A percentile compares a stretch with the other conserved stretches of the same genome.
Conservation (phyloP, 1,284 basidiomycete species). For the Ceratobasidium theobromae region DNA sequence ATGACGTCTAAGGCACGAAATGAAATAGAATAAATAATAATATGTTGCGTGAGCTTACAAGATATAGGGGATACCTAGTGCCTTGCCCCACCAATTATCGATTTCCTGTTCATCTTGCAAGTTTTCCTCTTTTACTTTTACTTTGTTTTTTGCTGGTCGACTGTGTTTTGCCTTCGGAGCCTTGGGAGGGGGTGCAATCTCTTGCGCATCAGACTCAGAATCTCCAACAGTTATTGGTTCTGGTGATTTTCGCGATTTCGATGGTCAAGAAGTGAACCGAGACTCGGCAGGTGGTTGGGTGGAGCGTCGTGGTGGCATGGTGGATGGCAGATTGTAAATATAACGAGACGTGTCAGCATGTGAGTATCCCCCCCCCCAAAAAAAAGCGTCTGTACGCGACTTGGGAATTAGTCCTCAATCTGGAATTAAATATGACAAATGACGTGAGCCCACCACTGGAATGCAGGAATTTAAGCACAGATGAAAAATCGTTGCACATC, state of each 20-base stretch:
- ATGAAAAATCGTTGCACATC: no score
- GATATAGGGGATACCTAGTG: no score
- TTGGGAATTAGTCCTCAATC: no score
- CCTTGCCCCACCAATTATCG: no score
- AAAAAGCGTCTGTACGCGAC: no score
- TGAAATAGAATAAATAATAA: no score
- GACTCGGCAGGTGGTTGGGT: conserved; percentile 9
- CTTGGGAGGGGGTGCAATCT: conserved; percentile 15
- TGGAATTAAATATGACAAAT: no score
- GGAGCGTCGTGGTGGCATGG: conserved; percentile 24
- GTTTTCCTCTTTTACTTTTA: conserved; percentile 12
- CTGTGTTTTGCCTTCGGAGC: conserved; percentile 9
- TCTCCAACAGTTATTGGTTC: conserved; percentile 21
- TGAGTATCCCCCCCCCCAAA: no score
- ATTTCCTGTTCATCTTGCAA: conserved; percentile 1
- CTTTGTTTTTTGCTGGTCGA: conserved; percentile 8
- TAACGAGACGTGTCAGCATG: background rate
- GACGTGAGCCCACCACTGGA: no score
- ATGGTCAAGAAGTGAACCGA: background rate
- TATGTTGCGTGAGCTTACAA: no score
- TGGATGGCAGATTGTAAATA: background rate
- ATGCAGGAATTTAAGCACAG: no score
- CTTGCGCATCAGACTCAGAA: conserved; percentile 29
- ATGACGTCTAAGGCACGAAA: no score
- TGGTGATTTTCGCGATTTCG: background rate